These are phyloP conservation scores for Lagerstroemia speciosa DNA, from an alignment of 345 rosid genomes.

Conservation along the genomic window DNA sequence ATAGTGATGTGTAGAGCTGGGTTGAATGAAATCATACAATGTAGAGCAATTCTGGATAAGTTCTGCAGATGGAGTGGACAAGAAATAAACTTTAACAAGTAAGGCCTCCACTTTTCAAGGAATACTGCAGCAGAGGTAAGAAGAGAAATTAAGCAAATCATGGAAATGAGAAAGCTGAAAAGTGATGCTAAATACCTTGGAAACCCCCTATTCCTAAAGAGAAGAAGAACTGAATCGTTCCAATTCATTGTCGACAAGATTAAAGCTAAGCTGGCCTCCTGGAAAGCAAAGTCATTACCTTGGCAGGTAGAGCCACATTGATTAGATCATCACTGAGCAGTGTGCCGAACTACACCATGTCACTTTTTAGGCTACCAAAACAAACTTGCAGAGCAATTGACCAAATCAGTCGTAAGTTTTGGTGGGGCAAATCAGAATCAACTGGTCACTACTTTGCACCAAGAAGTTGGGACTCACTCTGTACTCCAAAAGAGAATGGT, in stretches of 20 bases:
- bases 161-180: too few relatives aligned
- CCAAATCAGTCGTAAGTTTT: neutral
- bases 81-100: too few relatives aligned
- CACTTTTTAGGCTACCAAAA: neutral
- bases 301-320: neutral
- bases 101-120: neutral
- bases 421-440: neutral
- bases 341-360: neutral
- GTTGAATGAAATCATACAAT: too few relatives aligned
- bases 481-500: too few relatives aligned
- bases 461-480: neutral
- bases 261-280: neutral
- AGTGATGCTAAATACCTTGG: neutral
- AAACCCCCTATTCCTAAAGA: too few relatives aligned
- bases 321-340: neutral
- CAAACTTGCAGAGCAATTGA: accelerated
- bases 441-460: neutral
- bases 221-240: neutral
- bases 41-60: too few relatives aligned
- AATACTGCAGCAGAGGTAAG: too few relatives aligned
- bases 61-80: too few relatives aligned
- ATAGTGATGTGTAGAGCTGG: too few relatives aligned
- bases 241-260: neutral
- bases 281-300: neutral
- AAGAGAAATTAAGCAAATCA: neutral